Evolutionary conservation across 2,329 filamentous ascomycete species (phyloP).

Genomic region (Pseudonectria buxi): DNA sequence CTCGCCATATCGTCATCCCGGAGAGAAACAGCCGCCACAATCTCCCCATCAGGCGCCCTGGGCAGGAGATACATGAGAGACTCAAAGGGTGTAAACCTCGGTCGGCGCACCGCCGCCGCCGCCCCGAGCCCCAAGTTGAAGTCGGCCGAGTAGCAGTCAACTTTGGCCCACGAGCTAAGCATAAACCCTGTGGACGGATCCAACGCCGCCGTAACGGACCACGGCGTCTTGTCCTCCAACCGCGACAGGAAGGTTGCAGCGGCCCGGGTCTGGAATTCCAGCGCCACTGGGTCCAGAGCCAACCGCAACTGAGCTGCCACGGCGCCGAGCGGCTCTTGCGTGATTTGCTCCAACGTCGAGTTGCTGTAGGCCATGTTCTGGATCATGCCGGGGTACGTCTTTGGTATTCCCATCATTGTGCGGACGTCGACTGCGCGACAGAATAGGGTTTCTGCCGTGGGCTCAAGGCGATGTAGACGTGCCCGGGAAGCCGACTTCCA

Average conservation of each 20-base stretch:
- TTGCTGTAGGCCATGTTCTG: slow-evolving; percentile 39
- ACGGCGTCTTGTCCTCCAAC: slow-evolving; percentile 26
- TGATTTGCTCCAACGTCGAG: slow-evolving; percentile 22
- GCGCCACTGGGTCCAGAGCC: slow-evolving; percentile 28
- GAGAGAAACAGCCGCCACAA: slow-evolving; percentile 39
- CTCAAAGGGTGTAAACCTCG: slow-evolving; percentile 38
- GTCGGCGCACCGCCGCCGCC: slow-evolving; percentile 41
- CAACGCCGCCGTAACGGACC: slow-evolving; percentile 29
- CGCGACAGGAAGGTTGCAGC: slow-evolving; percentile 34
- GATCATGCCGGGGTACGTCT: slow-evolving; percentile 41
- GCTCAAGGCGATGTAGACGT: slow-evolving; percentile 29
- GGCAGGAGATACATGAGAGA: slow-evolving; percentile 46
- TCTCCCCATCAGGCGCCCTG: slow-evolving; percentile 33
- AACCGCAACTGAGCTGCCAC: slow-evolving; percentile 34
- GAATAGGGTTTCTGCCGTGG: slow-evolving; percentile 24
- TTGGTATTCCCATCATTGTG: slow-evolving; percentile 32
- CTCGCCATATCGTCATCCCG: slow-evolving; percentile 40
- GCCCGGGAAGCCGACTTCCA: slow-evolving; percentile 39
- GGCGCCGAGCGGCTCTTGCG: slow-evolving; percentile 24
- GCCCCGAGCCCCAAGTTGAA: slow-evolving; percentile 41
- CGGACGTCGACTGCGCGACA: slow-evolving; percentile 45
- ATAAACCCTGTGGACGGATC: slow-evolving; percentile 38
- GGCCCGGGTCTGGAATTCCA: slow-evolving; percentile 31
- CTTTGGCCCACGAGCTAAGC: slow-evolving; percentile 49
- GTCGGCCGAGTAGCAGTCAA: slow-evolving; percentile 37